Base-by-base conservation (phyloP, 208 protist species). In the Trypanosoma mega region DNA sequence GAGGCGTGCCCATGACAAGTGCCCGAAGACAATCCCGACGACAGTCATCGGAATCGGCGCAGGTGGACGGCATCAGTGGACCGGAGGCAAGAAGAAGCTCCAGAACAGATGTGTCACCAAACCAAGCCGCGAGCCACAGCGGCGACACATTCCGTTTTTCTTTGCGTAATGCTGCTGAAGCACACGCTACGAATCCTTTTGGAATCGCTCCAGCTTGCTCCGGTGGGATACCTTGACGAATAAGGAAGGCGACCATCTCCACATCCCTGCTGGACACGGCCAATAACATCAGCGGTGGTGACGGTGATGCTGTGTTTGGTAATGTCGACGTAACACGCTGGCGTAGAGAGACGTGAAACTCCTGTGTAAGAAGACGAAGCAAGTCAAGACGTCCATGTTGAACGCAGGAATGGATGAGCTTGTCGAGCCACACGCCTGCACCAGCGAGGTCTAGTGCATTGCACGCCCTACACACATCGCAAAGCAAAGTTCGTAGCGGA, bases 51-150 rank as follows among this genome's bases (percentile, higher is more conserved):
- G 52, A 54, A 21, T 78, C 55, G 27, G 43, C 20, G 36, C 67
- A 74, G n/a, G 30, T 29, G 12, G 65, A 51, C 1, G 55, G 49
- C 14, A n/a, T 47, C 23, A 84, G 47, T 23, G 58, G 70, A 23
- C 67, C 70, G 2, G 71, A 68, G 8, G 62, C 60, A 23, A 75
- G 66, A 14, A 92, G 56, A 18, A 87, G 68, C 37, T 71, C 63
- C 29, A 92, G 14, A 23, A 78, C 3, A 12, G 73, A 66, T 27
- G 66, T 73, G 26, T 84, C 69, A 16, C 64, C 56, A 48, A 66
- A 52, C 74, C 78, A 87, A 57, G 85, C 85, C 20, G 81, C 81
- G 16, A 87, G 29, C 55, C 76, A 81, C 41, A 88, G 69, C 7
- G 84, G 80, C 33, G 75, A 82, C n/a, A 86, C 59, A 12, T 51